Percentiles rank a stretch among this genome's conserved stretches.
phyloP scores from a whole-genome alignment of 1,284 basidiomycete genomes.

The Sphaerobolus stellatus region DNA sequence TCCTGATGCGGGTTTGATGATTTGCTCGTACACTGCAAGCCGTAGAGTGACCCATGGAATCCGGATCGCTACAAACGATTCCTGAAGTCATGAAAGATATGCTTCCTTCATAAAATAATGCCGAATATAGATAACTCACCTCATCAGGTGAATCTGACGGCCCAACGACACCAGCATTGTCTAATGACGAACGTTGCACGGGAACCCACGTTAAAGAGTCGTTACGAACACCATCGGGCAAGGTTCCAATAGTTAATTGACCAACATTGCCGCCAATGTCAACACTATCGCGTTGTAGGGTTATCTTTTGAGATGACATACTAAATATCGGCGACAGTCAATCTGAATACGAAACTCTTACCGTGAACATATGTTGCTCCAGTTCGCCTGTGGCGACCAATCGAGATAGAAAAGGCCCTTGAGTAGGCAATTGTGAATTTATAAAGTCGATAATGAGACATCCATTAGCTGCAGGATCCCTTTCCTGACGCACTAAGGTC shows the following conservation, averaged over 20 bases:
- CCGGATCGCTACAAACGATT: no score
- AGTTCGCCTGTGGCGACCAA: conserved; percentile 34
- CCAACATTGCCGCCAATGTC: conserved; percentile 52
- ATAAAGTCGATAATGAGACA: background rate
- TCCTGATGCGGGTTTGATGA: no score
- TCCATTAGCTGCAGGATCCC: background rate
- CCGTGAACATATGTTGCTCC: conserved; percentile 41
- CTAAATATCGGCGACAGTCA: background rate
- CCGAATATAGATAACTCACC: background rate
- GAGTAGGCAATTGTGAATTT: conserved; percentile 19
- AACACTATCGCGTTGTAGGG: conserved; percentile 50
- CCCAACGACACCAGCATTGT: conserved; percentile 42
- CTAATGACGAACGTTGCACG: conserved; percentile 43
- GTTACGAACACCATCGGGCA: conserved; percentile 42
- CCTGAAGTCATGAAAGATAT: no score
- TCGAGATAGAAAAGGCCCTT: conserved; percentile 44
- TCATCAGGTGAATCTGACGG: conserved; percentile 31
- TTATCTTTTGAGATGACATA: conserved; percentile 17
- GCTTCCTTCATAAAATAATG: no score
- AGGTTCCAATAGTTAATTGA: conserved; percentile 49
- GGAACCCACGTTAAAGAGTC: conserved; percentile 52
- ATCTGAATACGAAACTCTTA: conserved; percentile 19
- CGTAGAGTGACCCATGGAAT: no score
- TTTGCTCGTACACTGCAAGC: no score
- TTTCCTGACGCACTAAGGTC: background rate